phyloP scores from a whole-genome alignment of 1,284 basidiomycete species.

The Ustilago tritici region DNA sequence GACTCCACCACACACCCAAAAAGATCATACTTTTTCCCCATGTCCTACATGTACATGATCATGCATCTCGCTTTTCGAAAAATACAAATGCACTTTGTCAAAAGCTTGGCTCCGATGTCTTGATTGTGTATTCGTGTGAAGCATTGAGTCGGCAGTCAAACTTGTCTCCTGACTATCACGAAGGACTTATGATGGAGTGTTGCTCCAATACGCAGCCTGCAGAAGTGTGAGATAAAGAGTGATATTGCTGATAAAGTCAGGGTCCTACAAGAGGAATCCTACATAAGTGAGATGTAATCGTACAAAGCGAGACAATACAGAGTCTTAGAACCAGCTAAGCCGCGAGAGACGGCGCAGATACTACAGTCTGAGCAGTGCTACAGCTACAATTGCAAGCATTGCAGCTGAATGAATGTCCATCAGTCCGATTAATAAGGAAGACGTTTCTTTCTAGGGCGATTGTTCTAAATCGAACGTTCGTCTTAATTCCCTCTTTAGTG shows the following conservation, averaged over 20 bases:
- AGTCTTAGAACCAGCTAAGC: too few species aligned
- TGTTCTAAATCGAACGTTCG: not conserved
- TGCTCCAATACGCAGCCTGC: too few species aligned
- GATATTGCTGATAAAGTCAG: too few species aligned
- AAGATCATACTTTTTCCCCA: conserved; percentile 3
- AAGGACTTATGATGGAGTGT: too few species aligned
- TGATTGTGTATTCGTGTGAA: not conserved
- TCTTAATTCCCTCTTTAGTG: not conserved
- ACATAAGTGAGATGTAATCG: not conserved
- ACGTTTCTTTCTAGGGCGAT: conserved; percentile 13
- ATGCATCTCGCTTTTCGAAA: conserved; percentile 46
- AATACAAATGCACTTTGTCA: conserved; percentile 4
- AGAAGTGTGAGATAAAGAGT: not conserved
- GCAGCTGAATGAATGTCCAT: conserved; percentile 18
- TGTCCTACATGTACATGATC: conserved; percentile 14
- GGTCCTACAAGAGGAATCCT: not conserved
- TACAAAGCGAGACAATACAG: not conserved
- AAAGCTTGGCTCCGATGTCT: not conserved
- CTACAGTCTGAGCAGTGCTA: not conserved
- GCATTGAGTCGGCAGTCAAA: too few species aligned
- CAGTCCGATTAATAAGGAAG: conserved; percentile 16
- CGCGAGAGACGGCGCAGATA: too few species aligned
- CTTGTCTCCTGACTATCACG: too few species aligned
- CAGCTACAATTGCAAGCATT: not conserved
- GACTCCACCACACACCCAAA: conserved; percentile 13